These are phyloP conservation scores for Isoetes taiwanensis DNA, from an alignment of 75 land plant species.

Conservation along the genomic window DNA sequence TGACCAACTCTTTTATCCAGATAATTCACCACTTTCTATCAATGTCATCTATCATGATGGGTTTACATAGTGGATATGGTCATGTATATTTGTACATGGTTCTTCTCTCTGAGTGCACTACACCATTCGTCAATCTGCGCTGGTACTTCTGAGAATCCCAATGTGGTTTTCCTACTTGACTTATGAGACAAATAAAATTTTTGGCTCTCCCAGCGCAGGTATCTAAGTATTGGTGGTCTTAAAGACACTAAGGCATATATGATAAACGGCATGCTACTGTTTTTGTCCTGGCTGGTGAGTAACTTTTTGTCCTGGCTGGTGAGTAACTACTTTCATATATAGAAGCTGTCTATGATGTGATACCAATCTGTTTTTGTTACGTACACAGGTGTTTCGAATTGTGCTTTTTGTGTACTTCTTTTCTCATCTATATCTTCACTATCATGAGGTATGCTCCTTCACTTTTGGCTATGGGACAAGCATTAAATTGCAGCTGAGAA, in stretches of 20 bases:
- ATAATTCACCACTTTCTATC: conserved; percentile 61
- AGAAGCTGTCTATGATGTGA: no score
- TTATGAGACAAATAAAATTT: neutral
- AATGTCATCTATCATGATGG: conserved; percentile 38
- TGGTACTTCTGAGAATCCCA: conserved; percentile 25
- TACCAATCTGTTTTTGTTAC: no score
- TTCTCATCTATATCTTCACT: conserved; percentile 43
- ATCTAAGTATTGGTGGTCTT: conserved; percentile 42
- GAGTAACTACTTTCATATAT: no score
- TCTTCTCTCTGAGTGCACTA: conserved; percentile 63
- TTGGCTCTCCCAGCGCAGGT: conserved; percentile 26
- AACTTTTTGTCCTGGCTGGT: no score
- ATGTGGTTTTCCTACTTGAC: neutral
- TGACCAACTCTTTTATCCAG: conserved; percentile 24
- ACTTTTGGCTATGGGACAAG: no score
- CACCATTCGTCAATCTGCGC: conserved; percentile 78
- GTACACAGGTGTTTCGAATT: conserved; percentile 60
- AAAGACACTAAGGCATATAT: conserved; percentile 40
- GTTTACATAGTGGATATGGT: conserved; percentile 48
- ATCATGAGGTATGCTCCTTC: conserved; percentile 67
- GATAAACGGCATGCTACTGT: conserved; percentile 50
- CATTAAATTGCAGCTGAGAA: no score
- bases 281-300: conserved; percentile 82
- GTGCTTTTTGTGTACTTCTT: conserved; percentile 48
- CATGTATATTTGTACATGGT: conserved; percentile 61